Evolutionary conservation across 139 green algal species (phyloP).

Genomic region (Ostreobium quekettii): DNA sequence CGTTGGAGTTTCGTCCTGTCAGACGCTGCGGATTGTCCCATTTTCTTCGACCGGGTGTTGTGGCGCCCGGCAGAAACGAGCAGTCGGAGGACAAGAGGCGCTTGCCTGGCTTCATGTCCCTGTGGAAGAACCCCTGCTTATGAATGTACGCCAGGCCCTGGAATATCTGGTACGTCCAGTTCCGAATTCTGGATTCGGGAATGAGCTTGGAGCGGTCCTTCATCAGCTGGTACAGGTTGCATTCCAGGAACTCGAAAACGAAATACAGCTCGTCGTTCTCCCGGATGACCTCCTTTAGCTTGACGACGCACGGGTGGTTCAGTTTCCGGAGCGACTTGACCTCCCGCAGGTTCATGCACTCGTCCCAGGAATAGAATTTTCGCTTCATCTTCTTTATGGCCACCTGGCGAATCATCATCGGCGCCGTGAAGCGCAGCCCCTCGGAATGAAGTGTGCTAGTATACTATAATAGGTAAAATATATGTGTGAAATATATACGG

Average conservation of each 20-base stretch:
- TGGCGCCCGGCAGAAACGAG: no score
- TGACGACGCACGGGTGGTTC: constrained; percentile 85
- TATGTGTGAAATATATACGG: neutral
- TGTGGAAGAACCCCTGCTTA: constrained; percentile 90
- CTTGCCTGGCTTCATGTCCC: constrained; percentile 88
- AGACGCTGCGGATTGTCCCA: no score
- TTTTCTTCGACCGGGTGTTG: no score
- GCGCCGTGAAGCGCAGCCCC: neutral
- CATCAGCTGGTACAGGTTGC: constrained; percentile 92
- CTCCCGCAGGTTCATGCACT: constrained; percentile 89
- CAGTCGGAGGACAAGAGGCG: neutral
- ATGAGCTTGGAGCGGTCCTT: constrained; percentile 81
- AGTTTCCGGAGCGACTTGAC: constrained; percentile 81
- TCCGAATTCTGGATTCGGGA: constrained; percentile 65
- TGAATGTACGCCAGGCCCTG: constrained; percentile 89
- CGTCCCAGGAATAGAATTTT: constrained; percentile 94
- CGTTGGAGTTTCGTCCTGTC: no score
- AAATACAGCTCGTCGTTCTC: constrained; percentile 96
- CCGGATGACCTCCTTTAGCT: constrained; percentile 93
- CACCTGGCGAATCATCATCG: constrained; percentile 46
- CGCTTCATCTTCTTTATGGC: constrained; percentile 98
- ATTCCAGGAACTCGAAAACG: constrained; percentile 93
- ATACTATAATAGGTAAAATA: neutral
- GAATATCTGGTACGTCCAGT: constrained; percentile 85
- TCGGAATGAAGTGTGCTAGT: neutral